Evolutionary conservation across 2,329 filamentous ascomycete genomes (phyloP), one percentile per base, ranked within the genome.

Genomic region (Pyricularia pennisetigena): DNA sequence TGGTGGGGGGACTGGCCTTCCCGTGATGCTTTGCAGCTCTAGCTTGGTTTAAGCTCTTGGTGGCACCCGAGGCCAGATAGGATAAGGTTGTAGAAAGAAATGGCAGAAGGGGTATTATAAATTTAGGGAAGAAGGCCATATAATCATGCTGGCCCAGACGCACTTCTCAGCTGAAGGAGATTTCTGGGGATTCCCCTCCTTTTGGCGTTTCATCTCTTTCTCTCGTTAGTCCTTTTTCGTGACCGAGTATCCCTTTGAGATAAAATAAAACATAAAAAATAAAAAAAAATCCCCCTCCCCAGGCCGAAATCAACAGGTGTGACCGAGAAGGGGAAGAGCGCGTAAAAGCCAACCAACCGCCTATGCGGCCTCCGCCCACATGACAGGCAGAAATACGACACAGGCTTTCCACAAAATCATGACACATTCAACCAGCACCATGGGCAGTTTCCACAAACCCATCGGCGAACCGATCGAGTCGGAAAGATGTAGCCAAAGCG

Each of bases 371-470:
- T 72, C 71, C 3, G 69, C 67, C 76, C 88, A 87, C 75, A 97
- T 87, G 73, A 93, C 92, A 3, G 93, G 93, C 72, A 95, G 82
- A 74, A 97, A 94, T 16, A 97, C 92, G 66, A 90, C 81, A 73
- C 89, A 91, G 0, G 93, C 93, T 72, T 89, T 95, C 83, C 86
- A 93, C 69, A 97, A 87, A 66, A 97, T 88, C 71, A 88, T 78
- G 4, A 91, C 74, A 32, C 87, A 88, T 74, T 90, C 86, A 65
- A 90, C 79, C 3, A 93, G 71, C 10, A 89, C 84, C 14, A 91
- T 70, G 0, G 92, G 91, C 61, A 89, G 79, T 74, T 86, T 86
- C 79, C 82, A 83, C 23, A 87, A 74, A 71, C 86, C 77, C 64
- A 82, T 81, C 1, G 83, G 73, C 70, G 84, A 77, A 41, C 78